Evolutionary conservation across 306 rosid species (phyloP).

Genomic region (Rosa persica): DNA sequence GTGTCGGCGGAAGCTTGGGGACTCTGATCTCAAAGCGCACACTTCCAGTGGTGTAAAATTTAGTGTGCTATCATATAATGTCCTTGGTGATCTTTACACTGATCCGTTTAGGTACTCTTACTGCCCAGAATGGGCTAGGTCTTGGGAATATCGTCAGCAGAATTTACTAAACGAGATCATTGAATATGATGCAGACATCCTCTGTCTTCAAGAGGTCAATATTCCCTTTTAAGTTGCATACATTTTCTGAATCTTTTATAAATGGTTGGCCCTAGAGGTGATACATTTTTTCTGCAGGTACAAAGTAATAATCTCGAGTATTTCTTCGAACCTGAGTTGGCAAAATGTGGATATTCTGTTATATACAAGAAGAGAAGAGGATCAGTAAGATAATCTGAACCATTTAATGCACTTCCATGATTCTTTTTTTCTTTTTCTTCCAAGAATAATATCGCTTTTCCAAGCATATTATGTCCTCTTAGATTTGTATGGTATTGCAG

Average conservation of each 20-base stretch:
- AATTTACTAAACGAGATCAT: slow-evolving; percentile 35
- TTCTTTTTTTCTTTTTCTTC: background rate
- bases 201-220: slow-evolving; percentile 49
- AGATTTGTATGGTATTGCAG: background rate
- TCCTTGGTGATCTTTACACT: slow-evolving; percentile 23
- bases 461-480: background rate
- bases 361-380: slow-evolving; percentile 28
- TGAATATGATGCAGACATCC: slow-evolving; percentile 34
- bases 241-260: background rate
- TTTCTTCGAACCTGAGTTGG: slow-evolving; percentile 36
- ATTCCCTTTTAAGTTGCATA: background rate
- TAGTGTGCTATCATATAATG: slow-evolving; percentile 40
- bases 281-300: slow-evolving; percentile 28
- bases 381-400: slow-evolving; percentile 13
- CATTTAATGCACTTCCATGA: background rate
- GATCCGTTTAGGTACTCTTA: background rate
- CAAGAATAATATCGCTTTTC: background rate
- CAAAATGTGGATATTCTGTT: slow-evolving; percentile 29
- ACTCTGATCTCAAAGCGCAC: background rate
- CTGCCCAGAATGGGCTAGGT: slow-evolving; percentile 40
- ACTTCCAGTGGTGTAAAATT: slow-evolving; percentile 16
- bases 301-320: slow-evolving; percentile 34
- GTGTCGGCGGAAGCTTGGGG: background rate
- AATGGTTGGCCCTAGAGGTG: background rate
- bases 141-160: slow-evolving; percentile 35